phyloP scores from a whole-genome alignment of 495 filamentous ascomycete genomes.

The Aspergillus baeticus region DNA sequence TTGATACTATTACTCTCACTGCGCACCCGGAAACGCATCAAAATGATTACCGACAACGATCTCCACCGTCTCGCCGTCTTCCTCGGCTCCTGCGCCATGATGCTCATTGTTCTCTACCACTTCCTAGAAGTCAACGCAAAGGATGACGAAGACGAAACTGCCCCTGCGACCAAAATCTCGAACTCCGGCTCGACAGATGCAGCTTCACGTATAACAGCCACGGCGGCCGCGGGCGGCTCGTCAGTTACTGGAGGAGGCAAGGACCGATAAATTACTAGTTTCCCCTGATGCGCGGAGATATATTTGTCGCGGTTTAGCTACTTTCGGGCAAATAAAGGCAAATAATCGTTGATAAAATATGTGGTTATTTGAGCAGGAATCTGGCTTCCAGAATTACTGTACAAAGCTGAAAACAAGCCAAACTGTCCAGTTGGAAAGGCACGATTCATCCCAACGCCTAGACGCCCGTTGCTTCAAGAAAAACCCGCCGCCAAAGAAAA shows the following conservation, averaged over 20 bases:
- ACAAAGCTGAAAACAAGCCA: not conserved
- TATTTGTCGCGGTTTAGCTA: not conserved
- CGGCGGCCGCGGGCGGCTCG: constrained; percentile 22
- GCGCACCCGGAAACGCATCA: constrained; percentile 18
- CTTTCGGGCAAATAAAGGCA: not conserved
- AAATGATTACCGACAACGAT: constrained; percentile 83
- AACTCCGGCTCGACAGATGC: constrained; percentile 21
- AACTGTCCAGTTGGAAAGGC: not conserved
- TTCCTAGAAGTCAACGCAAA: constrained; percentile 93
- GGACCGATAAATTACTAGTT: constrained; percentile 13
- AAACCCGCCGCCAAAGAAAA: not conserved
- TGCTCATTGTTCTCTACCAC: constrained; percentile 93
- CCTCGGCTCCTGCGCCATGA: constrained; percentile 87
- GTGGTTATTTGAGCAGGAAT: not conserved
- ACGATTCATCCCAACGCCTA: not conserved
- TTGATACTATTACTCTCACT: no score
- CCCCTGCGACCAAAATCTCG: constrained; percentile 27
- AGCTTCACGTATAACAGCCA: constrained; percentile 11
- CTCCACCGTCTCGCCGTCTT: constrained; percentile 87
- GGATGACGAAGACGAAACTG: constrained; percentile 52
- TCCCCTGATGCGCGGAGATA: no score
- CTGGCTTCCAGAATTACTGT: not conserved
- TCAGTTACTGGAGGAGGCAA: constrained; percentile 13
- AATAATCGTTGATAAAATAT: not conserved
- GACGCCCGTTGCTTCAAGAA: not conserved